Percentiles rank a stretch among this genome's conserved stretches.
phyloP scores from a whole-genome alignment of 768 basidiomycete species.

The Russula virescens region DNA sequence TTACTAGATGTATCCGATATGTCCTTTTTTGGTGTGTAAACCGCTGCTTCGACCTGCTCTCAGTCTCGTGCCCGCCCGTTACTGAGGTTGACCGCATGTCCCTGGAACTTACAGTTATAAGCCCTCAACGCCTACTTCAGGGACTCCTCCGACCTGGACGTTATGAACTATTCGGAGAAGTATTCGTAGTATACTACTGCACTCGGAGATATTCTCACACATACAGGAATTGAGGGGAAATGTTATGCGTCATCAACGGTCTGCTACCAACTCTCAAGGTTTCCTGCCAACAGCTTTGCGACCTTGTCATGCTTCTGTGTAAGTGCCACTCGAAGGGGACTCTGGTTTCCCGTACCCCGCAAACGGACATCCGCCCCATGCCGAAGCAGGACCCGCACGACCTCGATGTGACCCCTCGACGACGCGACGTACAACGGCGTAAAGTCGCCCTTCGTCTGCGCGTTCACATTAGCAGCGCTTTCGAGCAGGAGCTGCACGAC shows the following conservation, averaged over 20 bases:
- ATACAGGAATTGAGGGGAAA: too few relatives aligned
- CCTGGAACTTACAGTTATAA: too few relatives aligned
- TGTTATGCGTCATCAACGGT: neutral
- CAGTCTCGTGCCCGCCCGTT: too few relatives aligned
- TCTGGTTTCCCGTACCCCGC: neutral
- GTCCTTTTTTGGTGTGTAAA: too few relatives aligned
- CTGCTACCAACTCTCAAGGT: neutral
- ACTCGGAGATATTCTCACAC: too few relatives aligned
- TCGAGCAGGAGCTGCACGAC: neutral
- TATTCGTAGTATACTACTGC: too few relatives aligned
- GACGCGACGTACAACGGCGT: slow-evolving; percentile 3
- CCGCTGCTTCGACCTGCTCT: too few relatives aligned
- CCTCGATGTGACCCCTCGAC: neutral
- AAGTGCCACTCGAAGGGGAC: neutral
- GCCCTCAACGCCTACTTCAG: too few relatives aligned
- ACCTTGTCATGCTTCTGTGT: neutral
- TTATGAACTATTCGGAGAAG: too few relatives aligned
- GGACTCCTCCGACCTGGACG: too few relatives aligned
- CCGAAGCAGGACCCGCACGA: neutral
- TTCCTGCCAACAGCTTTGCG: neutral
- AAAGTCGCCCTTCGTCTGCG: neutral
- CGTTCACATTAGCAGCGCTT: neutral
- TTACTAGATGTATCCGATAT: too few relatives aligned
- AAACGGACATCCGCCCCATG: neutral
- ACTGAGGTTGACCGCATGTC: too few relatives aligned